Conservation (phyloP, 345 rosid genomes). For the Sisymbrium altissimum region DNA sequence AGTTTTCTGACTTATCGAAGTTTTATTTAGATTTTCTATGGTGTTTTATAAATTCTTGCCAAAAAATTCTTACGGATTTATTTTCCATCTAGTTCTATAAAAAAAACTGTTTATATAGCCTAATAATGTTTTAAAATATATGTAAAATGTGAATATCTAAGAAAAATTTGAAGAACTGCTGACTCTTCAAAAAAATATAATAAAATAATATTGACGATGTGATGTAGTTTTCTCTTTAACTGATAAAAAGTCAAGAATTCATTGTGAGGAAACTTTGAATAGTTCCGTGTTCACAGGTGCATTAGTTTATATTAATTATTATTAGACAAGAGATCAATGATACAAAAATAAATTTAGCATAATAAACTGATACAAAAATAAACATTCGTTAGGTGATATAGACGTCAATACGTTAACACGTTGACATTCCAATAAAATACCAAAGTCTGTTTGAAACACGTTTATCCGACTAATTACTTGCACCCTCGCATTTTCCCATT, state of each 20-base stretch:
- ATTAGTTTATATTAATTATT: neutral
- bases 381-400: slow-evolving; percentile 15
- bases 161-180: too few relatives aligned
- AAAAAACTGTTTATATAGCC: neutral
- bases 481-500: slow-evolving; percentile 1
- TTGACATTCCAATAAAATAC: slow-evolving; percentile 26
- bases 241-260: neutral
- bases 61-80: neutral
- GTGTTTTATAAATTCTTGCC: neutral
- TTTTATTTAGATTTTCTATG: neutral
- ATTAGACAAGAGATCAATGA: neutral
- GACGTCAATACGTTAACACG: neutral
- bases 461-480: slow-evolving; percentile 23
- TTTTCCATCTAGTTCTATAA: neutral
- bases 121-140: neutral
- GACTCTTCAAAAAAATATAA: neutral
- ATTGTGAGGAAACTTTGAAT: slow-evolving; percentile 8
- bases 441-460: slow-evolving; percentile 12
- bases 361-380: slow-evolving; percentile 10
- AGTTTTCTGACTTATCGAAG: neutral
- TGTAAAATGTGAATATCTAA: neutral
- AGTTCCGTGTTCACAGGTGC: slow-evolving; percentile 14
- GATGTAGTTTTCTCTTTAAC: slow-evolving; percentile 11
- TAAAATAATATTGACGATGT: neutral
- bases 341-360: slow-evolving; percentile 7